phyloP scores from a whole-genome alignment of 208 protist species.

The Trypanosoma cruzi region DNA sequence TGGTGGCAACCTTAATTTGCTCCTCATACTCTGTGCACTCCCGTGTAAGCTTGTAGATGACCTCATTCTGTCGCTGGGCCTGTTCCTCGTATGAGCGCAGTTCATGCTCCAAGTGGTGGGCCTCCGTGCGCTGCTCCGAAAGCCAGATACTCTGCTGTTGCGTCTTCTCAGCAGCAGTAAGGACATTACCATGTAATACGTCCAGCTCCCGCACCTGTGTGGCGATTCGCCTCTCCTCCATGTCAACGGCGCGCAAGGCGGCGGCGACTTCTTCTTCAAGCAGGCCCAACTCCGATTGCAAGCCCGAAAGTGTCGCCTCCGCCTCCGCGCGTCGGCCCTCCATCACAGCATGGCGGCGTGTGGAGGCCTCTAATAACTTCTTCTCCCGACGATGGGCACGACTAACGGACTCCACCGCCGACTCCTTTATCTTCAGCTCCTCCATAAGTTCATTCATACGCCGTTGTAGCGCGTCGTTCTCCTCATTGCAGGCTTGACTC shows the following conservation, averaged over 20 bases:
- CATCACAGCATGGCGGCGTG: slow-evolving; percentile 69
- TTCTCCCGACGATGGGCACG: slow-evolving; percentile 48
- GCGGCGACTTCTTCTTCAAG: slow-evolving; percentile 64
- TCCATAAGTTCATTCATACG: slow-evolving; percentile 56
- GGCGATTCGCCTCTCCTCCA: slow-evolving; percentile 40
- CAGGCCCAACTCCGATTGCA: slow-evolving; percentile 41
- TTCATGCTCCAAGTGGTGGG: slow-evolving; percentile 90
- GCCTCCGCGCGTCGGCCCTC: slow-evolving; percentile 59
- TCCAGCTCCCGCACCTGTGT: slow-evolving; percentile 67
- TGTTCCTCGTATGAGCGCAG: slow-evolving; percentile 86
- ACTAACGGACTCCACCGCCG: slow-evolving; percentile 42
- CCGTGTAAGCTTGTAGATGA: slow-evolving; percentile 87
- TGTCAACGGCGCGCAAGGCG: slow-evolving; percentile 33
- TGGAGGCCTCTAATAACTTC: slow-evolving; percentile 72
- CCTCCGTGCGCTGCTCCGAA: slow-evolving; percentile 75
- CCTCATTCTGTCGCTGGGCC: slow-evolving; percentile 82
- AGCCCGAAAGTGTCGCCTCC: slow-evolving; percentile 40
- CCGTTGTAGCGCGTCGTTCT: slow-evolving; percentile 73
- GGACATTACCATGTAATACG: slow-evolving; percentile 71
- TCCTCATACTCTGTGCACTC: slow-evolving; percentile 86
- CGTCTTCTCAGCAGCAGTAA: slow-evolving; percentile 55
- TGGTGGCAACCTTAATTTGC: slow-evolving; percentile 59
- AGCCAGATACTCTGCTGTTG: slow-evolving; percentile 82
- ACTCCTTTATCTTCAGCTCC: slow-evolving; percentile 71
- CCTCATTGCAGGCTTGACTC: slow-evolving; percentile 91